Evolutionary conservation across 345 rosid genomes (phyloP).

Genomic region (Aurinia saxatilis): DNA sequence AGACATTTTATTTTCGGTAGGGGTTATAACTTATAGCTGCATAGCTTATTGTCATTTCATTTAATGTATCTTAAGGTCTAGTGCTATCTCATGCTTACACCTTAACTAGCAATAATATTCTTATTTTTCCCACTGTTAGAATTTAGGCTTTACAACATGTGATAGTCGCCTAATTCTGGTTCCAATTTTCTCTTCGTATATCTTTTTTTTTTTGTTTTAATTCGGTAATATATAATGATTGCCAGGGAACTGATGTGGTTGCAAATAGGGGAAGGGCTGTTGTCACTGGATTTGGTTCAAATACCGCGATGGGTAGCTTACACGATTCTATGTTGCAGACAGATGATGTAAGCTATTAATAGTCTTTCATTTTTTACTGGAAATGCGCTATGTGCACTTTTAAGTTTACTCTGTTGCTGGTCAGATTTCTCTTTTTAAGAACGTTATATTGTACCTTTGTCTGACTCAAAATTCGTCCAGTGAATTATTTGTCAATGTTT

Average conservation of each 20-base stretch:
- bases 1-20: slow-evolving; percentile 92
- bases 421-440: not conserved
- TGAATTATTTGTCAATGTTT: not conserved
- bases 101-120: not conserved
- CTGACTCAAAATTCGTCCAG: not conserved
- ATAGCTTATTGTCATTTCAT: slow-evolving; percentile 2
- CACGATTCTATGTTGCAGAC: slow-evolving; percentile 93
- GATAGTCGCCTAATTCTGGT: not conserved
- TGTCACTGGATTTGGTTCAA: slow-evolving; percentile 89
- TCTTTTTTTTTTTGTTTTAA: not conserved
- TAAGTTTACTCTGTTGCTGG: not conserved
- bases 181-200: not conserved
- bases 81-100: not conserved
- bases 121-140: too few species aligned
- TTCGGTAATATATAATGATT: slow-evolving; percentile 26
- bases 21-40: slow-evolving; percentile 20
- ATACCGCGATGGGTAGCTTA: slow-evolving; percentile 98
- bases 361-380: slow-evolving; percentile 3
- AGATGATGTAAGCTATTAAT: slow-evolving; percentile 60
- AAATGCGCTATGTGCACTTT: not conserved
- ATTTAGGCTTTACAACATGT: not conserved
- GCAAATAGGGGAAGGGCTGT: slow-evolving; percentile 94
- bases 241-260: slow-evolving; percentile 93
- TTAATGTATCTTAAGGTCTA: not conserved
- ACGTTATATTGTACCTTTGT: not conserved